Conservation (phyloP, 768 basidiomycete genomes). For the Mycena indigotica region DNA sequence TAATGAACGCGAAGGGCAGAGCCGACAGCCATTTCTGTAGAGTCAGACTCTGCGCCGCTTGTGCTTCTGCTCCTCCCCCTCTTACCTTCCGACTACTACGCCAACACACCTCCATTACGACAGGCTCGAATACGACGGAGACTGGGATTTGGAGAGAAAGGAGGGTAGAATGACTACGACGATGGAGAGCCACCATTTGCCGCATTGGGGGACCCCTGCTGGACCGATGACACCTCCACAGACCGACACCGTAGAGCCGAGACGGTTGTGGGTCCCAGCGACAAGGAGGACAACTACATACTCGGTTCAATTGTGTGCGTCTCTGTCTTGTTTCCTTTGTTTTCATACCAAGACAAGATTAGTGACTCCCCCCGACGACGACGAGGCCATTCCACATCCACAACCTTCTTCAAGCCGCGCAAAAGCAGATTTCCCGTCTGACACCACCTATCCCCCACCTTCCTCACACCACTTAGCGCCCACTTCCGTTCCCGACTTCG, state of each 20-base stretch:
- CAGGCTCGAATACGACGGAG: too few relatives aligned
- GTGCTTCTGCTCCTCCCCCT: too few relatives aligned
- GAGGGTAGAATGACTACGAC: too few relatives aligned
- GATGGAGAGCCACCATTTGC: too few relatives aligned
- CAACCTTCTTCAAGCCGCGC: not conserved
- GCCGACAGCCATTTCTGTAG: too few relatives aligned
- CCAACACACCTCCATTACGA: too few relatives aligned
- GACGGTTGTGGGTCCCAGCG: slow-evolving; percentile 36
- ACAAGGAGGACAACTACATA: slow-evolving; percentile 17
- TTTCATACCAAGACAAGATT: too few relatives aligned
- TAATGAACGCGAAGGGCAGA: too few relatives aligned
- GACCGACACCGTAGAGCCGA: slow-evolving; percentile 29
- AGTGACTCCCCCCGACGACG: slow-evolving; percentile 4
- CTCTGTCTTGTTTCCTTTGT: not conserved
- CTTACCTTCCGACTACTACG: too few relatives aligned
- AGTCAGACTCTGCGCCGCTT: too few relatives aligned
- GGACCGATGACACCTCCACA: slow-evolving; percentile 18
- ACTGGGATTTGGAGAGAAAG: too few relatives aligned
- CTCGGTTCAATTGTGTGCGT: slow-evolving; percentile 11
- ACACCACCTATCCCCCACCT: not conserved
- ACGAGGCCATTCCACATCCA: slow-evolving; percentile 18
- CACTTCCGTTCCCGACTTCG: not conserved
- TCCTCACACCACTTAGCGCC: not conserved
- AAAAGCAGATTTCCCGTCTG: not conserved
- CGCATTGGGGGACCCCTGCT: too few relatives aligned